Evolutionary conservation across 176 grass and related monocot genomes (phyloP), one percentile per base, ranked within the genome.

Genomic region (Pontederia crassipes): DNA sequence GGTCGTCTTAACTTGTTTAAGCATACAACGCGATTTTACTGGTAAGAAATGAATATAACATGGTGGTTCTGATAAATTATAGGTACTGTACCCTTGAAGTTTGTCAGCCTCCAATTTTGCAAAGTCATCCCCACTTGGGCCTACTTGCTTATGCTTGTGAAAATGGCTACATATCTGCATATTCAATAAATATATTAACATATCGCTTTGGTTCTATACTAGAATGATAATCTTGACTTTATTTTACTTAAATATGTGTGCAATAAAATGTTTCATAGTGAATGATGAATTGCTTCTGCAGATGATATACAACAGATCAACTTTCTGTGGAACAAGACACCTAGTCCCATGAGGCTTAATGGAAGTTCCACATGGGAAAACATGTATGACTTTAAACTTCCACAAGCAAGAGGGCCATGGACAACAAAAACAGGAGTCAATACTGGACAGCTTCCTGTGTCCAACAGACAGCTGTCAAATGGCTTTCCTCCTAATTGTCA

Each of bases 291-390:
- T 66, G 49, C 67, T 45, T 71, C 24, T 83, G 63, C 79, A 98
- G 94, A 93, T 86, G 77, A 81, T 61, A 84, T 74, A 62, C 82
- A 83, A 55, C 83, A 74, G 13, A 71, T 73, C 67, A 83, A 65
- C 78, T 67, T 98, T 59, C 66, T 86, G 11, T 89, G 81, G 68
- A 74, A 81, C 78, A 81, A 83, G 64, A 57, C 65, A 72, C 72
- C 79, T 66, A 71, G 66, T 68, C 75, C 80, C 49, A 85, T 85
- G 81, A 88, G 82, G 71, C 77, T 68, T 52, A 64, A 10, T 54
- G 61, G 56, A 74, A 75, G 55, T 73, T 74, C 83, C 80, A 79
- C 66, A 40, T 93, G 79, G 82, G 94, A 85, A 73, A 68, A 60
- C 46, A 29, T 70, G 48, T 81, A 57, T 67, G 72, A 77, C 81